These are phyloP conservation scores for Cyberlindnera maclurae DNA, from an alignment of 805 yeast species.

Conservation along the genomic window DNA sequence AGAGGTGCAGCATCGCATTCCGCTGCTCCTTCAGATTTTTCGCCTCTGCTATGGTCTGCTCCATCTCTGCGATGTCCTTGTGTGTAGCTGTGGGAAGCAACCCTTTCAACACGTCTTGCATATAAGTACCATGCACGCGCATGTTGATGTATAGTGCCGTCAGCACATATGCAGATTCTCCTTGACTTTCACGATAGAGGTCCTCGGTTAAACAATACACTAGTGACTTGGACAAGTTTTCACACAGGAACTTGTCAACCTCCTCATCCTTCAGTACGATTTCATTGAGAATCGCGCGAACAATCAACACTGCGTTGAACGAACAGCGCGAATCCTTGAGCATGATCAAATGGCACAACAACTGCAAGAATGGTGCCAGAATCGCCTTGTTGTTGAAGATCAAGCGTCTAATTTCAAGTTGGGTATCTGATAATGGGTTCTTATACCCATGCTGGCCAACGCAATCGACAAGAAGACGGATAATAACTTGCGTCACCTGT, in stretches of 20 bases:
- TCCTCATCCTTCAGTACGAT: constrained; percentile 63
- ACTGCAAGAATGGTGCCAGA: constrained; percentile 69
- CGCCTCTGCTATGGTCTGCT: constrained; percentile 54
- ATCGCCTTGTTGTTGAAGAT: constrained; percentile 58
- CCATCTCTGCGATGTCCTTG: constrained; percentile 56
- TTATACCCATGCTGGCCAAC: constrained; percentile 65
- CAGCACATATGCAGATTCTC: constrained; percentile 86
- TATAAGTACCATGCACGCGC: constrained; percentile 61
- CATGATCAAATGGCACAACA: constrained; percentile 68
- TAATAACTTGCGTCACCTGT: constrained; percentile 89
- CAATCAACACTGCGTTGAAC: constrained; percentile 77
- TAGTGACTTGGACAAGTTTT: constrained; percentile 63
- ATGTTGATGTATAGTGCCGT: constrained; percentile 72
- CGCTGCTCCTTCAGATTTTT: constrained; percentile 73
- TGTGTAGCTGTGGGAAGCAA: constrained; percentile 48
- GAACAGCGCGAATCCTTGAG: constrained; percentile 90
- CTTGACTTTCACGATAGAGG: constrained; percentile 78
- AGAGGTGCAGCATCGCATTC: constrained; percentile 67
- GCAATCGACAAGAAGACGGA: constrained; percentile 76
- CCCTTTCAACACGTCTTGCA: constrained; percentile 51
- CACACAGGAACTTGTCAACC: constrained; percentile 57
- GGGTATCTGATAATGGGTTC: constrained; percentile 44
- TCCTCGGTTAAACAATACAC: constrained; percentile 62
- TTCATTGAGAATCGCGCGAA: constrained; percentile 66
- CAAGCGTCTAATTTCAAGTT: constrained; percentile 56